Conservation (phyloP, 208 protist genomes). For the Trypanosoma mega region DNA sequence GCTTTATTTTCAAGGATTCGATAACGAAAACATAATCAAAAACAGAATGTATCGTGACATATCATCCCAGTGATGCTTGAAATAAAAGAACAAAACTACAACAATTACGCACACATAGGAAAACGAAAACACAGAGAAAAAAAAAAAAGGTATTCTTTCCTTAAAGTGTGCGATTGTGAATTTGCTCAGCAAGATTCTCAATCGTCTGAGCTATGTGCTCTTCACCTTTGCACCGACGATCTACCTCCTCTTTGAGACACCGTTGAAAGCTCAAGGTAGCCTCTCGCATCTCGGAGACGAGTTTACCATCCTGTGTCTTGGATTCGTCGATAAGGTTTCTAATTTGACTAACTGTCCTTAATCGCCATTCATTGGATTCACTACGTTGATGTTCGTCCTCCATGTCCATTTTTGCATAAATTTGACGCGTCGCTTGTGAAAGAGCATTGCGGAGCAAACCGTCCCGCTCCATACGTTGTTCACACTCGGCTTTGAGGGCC, state of each 20-base stretch:
- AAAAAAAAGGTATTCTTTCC: no score
- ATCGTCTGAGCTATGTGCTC: not conserved
- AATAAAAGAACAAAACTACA: no score
- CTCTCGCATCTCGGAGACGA: no score
- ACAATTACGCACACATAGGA: no score
- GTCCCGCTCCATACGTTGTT: not conserved
- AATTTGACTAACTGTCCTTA: not conserved
- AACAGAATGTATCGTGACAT: no score
- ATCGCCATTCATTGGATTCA: not conserved
- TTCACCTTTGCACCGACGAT: not conserved
- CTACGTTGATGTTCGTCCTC: not conserved
- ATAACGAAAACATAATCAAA: no score
- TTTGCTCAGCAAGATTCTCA: conserved; percentile 4
- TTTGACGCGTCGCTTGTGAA: not conserved
- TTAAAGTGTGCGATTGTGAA: not conserved
- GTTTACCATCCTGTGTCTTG: no score
- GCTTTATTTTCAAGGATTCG: no score
- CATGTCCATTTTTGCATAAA: not conserved
- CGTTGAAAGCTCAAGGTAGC: conserved; percentile 1
- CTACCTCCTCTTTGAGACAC: not conserved
- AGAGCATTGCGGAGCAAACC: not conserved
- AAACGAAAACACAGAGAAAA: no score
- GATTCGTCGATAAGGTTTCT: not conserved
- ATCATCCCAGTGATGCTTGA: no score
- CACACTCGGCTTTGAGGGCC: not conserved